These are phyloP conservation scores for Periglandula ipomoeae DNA, from an alignment of 2,329 filamentous ascomycete species.

Conservation along the genomic window DNA sequence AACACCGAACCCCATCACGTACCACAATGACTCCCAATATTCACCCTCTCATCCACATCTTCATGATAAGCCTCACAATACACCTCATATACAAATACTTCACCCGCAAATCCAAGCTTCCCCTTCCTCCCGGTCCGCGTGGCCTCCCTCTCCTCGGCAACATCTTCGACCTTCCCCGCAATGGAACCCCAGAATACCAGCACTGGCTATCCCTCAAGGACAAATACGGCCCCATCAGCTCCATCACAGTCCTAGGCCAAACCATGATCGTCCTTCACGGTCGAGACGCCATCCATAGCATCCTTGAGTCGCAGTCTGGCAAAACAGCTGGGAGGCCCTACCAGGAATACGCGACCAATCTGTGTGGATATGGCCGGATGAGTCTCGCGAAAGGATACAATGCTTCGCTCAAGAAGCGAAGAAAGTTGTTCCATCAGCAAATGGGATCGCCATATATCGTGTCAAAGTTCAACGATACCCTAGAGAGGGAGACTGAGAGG, in stretches of 20 bases:
- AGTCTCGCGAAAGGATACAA: too few relatives aligned
- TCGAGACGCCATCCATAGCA: slow-evolving; percentile 22
- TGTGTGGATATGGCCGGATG: background rate
- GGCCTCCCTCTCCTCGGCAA: slow-evolving; percentile 8
- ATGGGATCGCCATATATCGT: background rate
- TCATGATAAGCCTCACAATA: too few relatives aligned
- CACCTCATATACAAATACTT: too few relatives aligned
- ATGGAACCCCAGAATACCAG: background rate
- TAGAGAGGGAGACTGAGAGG: too few relatives aligned
- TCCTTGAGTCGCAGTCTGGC: slow-evolving; percentile 26
- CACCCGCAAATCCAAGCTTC: background rate
- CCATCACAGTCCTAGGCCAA: slow-evolving; percentile 29
- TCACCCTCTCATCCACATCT: too few relatives aligned
- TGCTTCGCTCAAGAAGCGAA: background rate
- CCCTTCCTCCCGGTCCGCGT: slow-evolving; percentile 8
- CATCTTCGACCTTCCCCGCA: slow-evolving; percentile 4
- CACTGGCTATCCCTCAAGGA: slow-evolving; percentile 9
- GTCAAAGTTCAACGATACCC: too few relatives aligned
- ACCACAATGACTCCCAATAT: too few relatives aligned
- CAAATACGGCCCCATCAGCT: slow-evolving; percentile 33
- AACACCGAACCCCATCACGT: too few relatives aligned
- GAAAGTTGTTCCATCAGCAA: slow-evolving; percentile 1
- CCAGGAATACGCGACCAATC: background rate
- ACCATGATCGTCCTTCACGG: slow-evolving; percentile 33
- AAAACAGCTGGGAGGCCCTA: slow-evolving; percentile 29